phyloP scores from a whole-genome alignment of 2,329 filamentous ascomycete genomes.

The Cercospora beticola region DNA sequence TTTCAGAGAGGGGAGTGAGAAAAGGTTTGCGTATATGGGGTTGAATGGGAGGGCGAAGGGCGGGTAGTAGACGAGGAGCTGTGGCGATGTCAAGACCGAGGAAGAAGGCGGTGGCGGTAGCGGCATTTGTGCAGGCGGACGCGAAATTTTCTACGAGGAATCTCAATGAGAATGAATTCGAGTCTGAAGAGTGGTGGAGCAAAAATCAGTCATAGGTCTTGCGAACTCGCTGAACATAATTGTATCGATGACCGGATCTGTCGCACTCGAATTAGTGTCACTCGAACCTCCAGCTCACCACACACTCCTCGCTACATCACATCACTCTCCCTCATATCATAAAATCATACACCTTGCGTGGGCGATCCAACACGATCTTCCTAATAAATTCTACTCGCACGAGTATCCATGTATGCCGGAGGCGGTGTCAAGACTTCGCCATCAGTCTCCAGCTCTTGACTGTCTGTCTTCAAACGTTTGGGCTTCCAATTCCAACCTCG shows the following conservation, averaged over 20 bases:
- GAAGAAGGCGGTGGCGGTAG: no score
- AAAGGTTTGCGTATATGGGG: not conserved
- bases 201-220: not conserved
- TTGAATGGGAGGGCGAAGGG: no score
- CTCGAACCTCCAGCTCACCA: not conserved
- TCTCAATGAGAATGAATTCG: no score
- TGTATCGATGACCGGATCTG: not conserved
- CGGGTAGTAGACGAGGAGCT: no score
- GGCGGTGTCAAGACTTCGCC: not conserved
- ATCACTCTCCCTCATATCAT: not conserved
- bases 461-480: not conserved
- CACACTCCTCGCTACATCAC: not conserved
- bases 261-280: not conserved
- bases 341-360: constrained; percentile 3
- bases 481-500: not conserved
- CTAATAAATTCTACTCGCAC: not conserved
- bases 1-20: constrained; percentile 72
- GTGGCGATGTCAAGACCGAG: no score
- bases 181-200: no score
- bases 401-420: not conserved
- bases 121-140: no score
- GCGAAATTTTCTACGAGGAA: no score
- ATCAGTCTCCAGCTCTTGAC: not conserved
- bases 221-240: not conserved
- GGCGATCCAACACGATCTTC: not conserved